Conservation (phyloP, 305 asterid species). For the Fraxinus albicans region DNA sequence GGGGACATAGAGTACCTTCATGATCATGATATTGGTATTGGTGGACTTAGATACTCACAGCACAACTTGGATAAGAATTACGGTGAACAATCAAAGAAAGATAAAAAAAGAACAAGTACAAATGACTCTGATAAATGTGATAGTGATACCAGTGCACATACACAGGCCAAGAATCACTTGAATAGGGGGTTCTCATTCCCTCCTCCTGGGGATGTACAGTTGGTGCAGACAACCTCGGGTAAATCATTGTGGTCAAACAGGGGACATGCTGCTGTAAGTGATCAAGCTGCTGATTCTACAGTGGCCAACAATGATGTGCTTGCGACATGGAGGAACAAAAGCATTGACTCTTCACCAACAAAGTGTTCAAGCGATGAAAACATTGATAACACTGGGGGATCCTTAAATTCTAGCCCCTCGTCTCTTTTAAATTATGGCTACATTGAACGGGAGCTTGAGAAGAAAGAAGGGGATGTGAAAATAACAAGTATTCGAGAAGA, state of each 20-base stretch:
- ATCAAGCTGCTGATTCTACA: constrained; percentile 52
- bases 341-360: constrained; percentile 62
- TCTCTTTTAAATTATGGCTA: constrained; percentile 72
- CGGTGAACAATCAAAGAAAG: constrained; percentile 41
- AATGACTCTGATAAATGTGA: constrained; percentile 46
- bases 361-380: constrained; percentile 71
- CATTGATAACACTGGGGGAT: constrained; percentile 46
- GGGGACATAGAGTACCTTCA: constrained; percentile 71
- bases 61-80: constrained; percentile 43
- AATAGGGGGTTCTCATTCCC: constrained; percentile 88
- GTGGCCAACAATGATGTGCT: constrained; percentile 63
- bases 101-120: constrained; percentile 40
- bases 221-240: constrained; percentile 48
- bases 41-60: constrained; percentile 36
- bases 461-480: constrained; percentile 52
- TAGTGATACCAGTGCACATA: constrained; percentile 44
- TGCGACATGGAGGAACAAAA: constrained; percentile 66
- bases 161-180: constrained; percentile 39
- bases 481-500: constrained; percentile 53
- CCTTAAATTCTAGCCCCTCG: constrained; percentile 83
- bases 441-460: constrained; percentile 49
- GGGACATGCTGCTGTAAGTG: constrained; percentile 43
- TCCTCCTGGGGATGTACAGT: constrained; percentile 77
- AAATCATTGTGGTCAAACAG: constrained; percentile 69
- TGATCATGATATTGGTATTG: constrained; percentile 52